Evolutionary conservation across 352 stramenopile species (phyloP).

Genomic region (Phytophthora fragariaefolia): DNA sequence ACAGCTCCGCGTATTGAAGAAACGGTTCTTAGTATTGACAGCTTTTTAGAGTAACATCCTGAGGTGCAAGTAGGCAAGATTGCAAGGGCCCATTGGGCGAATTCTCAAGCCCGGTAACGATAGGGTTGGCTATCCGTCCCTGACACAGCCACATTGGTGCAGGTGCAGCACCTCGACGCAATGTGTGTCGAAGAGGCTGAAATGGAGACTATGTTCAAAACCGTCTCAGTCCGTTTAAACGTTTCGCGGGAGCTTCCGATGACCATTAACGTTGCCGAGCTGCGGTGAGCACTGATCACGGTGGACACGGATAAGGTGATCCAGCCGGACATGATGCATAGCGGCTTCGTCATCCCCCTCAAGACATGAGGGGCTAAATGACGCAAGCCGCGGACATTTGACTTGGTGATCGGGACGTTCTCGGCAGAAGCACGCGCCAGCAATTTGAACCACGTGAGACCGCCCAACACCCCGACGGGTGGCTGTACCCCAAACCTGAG

Average conservation of each 20-base stretch:
- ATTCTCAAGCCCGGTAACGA: constrained; percentile 1
- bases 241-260: no score
- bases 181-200: neutral
- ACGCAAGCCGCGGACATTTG: constrained; percentile 2
- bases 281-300: no score
- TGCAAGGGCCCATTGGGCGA: constrained; percentile 3
- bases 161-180: constrained; percentile 6
- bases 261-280: no score
- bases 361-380: no score
- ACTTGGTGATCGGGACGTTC: neutral
- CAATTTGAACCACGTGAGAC: no score
- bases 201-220: no score
- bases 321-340: constrained; percentile 5
- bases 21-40: constrained; percentile 1
- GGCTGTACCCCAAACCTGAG: no score
- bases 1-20: constrained; percentile 1
- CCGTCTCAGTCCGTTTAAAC: no score
- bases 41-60: neutral
- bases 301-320: constrained; percentile 1
- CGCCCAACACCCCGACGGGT: no score
- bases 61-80: constrained; percentile 14
- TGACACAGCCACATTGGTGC: neutral
- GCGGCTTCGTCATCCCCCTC: no score
- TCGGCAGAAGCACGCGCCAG: neutral
- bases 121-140: neutral